phyloP scores from a whole-genome alignment of 805 yeast species.

The Sugiyamaella americana region DNA sequence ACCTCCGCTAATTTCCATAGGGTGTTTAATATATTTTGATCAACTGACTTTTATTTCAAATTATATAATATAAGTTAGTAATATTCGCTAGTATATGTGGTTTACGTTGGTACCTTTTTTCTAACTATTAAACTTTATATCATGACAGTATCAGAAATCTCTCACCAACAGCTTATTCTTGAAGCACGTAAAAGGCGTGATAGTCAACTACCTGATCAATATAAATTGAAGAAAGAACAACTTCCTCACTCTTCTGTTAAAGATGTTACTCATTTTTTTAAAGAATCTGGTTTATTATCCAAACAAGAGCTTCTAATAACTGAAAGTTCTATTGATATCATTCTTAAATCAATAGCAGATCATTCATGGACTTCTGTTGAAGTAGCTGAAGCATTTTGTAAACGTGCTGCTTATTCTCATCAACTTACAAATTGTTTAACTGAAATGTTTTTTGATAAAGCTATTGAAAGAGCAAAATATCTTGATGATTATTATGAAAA shows the following conservation, averaged over 20 bases:
- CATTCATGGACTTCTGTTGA: constrained; percentile 41
- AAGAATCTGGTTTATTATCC: constrained; percentile 19
- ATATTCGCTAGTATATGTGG: neutral
- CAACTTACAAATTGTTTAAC: constrained; percentile 40
- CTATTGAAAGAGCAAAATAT: constrained; percentile 48
- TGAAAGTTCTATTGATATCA: constrained; percentile 20
- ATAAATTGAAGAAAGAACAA: constrained; percentile 18
- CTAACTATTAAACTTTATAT: neutral
- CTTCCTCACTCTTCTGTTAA: constrained; percentile 20
- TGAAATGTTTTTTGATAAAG: constrained; percentile 49
- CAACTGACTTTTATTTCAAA: neutral
- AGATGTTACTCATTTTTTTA: constrained; percentile 21
- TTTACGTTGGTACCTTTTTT: neutral
- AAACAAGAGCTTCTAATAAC: constrained; percentile 25
- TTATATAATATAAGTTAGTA: neutral
- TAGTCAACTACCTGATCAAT: constrained; percentile 18
- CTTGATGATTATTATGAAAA: constrained; percentile 46
- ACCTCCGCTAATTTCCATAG: too few relatives aligned
- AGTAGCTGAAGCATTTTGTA: constrained; percentile 50
- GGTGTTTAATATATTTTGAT: neutral
- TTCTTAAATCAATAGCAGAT: constrained; percentile 30
- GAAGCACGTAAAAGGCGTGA: constrained; percentile 18
- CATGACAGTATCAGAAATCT: neutral
- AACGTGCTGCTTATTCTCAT: constrained; percentile 53
- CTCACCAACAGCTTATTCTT: constrained; percentile 1